phyloP scores from a whole-genome alignment of 2,329 filamentous ascomycete species.

The Aureobasidium sp. region DNA sequence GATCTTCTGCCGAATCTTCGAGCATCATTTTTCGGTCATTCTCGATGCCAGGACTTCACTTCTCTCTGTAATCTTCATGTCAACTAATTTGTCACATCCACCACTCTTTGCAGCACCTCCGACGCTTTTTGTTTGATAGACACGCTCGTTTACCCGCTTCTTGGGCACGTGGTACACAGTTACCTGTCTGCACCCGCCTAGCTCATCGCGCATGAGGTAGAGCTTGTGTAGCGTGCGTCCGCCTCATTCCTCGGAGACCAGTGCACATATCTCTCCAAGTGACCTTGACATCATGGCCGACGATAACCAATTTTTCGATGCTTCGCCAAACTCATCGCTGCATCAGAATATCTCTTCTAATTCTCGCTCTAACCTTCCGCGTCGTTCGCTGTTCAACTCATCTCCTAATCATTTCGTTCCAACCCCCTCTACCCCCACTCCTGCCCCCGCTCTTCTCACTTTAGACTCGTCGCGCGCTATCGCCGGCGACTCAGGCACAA shows the following conservation, averaged over 20 bases:
- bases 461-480: slow-evolving; percentile 4
- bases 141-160: not conserved
- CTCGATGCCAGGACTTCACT: not conserved
- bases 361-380: not conserved
- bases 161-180: not conserved
- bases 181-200: not conserved
- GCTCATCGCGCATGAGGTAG: slow-evolving; percentile 8
- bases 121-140: not conserved
- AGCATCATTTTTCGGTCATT: not conserved
- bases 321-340: not conserved
- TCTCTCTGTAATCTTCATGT: not conserved
- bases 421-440: slow-evolving; percentile 10
- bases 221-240: slow-evolving; percentile 10
- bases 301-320: slow-evolving; percentile 4
- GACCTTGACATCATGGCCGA: slow-evolving; percentile 15
- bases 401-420: slow-evolving; percentile 4
- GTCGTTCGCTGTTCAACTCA: slow-evolving; percentile 11
- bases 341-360: not conserved
- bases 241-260: slow-evolving; percentile 6
- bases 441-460: slow-evolving; percentile 11
- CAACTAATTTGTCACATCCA: not conserved
- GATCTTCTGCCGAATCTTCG: not conserved
- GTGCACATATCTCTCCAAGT: slow-evolving; percentile 1
- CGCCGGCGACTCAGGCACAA: slow-evolving; percentile 4
- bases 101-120: not conserved